Evolutionary conservation across 345 rosid genomes (phyloP), one percentile per base, ranked within the genome.

Genomic region (Zanthoxylum bungeanum): DNA sequence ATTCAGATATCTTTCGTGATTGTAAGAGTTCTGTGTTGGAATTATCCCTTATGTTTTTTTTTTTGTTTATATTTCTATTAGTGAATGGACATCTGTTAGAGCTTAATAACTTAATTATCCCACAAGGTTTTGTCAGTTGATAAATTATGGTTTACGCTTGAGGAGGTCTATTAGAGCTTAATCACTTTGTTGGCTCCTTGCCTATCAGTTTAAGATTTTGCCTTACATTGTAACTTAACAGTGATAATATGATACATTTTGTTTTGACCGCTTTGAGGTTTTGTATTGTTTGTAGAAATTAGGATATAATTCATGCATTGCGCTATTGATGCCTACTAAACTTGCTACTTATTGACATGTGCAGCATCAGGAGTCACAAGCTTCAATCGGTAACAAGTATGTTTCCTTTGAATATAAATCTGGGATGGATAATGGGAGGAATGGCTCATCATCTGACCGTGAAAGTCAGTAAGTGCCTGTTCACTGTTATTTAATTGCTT

Each of bases 391-490:
- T 72, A 86, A 87, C 83, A 94, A 93, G 76, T 91, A 89, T 82
- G 72, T 84, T 60, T 96, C 98, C 55, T 96, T 96, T 77, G 99
- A 96, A 73, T 93, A 89, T 80, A 96, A 93, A 80, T 75, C 99
- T 83, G 98, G 96, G 57, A 89, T 91, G 97, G 96, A 89, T 73
- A 87, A 69, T 67, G 93, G 94, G 65, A 89, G 96, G 81, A 85
- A 84, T 76, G 98, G 90, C 76, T 96, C 98, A 51, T 96, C 99
- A 64, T 93, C 98, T 5, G 99, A 96, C 70, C 93, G 71, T 66
- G 99, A 96, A 83, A 88, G 96, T 84, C 99, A 94, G 99, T 96
- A 82, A 93, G 99, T 91, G 73, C 82, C 80, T 61, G 3, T 40
- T 65, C 49, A 59, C 22, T 4, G 7, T 47, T 42, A 56, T 39